Evolutionary conservation across 225 moss, liverwort and hornwort genomes (phyloP), one percentile per base, ranked within the genome.

Genomic region (Physcomitrium patens): DNA sequence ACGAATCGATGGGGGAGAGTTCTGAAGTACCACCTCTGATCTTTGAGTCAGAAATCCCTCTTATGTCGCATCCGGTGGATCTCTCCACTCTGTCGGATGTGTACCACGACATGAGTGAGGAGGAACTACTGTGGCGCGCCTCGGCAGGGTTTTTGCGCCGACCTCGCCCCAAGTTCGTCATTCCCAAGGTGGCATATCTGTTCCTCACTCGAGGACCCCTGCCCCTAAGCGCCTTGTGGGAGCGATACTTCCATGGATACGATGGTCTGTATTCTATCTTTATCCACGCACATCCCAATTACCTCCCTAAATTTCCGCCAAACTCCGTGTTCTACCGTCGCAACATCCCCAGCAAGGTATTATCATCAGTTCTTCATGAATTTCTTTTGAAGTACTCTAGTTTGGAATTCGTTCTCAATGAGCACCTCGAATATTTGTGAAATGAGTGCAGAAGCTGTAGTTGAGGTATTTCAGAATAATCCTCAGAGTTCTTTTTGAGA

Each of bases 281-380:
- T 69, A 27, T 87, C 17, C 87, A 87, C 52, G 59, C 85, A 7
- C 85, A 87, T 75, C 87, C 87, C 4, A 79, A 75, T 51, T 82
- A 68, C 61, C 45, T 41, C 9, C 87, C 87, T 20, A 63, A 80
- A 46, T 63, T 75, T 61, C 79, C 71, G 8, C 16, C 71, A 26
- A 63, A 79, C 44, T 87, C 87, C 2, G 84, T 77, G 17, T 87
- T 87, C 75, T 80, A 65, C 27, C 75, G 87, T 15, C 79, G 87
- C 43, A 87, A 80, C 71, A 65, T 87, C 31, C 84, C 87, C 10
- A 82, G 82, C 80, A 72, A 87, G 87, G 87, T 87, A 79, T 17
- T 24, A 12, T 55, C 57, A 12, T 26, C 15, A 45, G 44, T 23
- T 22, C 16, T 43, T 10, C 17, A 14, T 15, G 10, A 55, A 11